Conservation (phyloP, 371 early-diverging fungal species). For the Mucor circinelloides region DNA sequence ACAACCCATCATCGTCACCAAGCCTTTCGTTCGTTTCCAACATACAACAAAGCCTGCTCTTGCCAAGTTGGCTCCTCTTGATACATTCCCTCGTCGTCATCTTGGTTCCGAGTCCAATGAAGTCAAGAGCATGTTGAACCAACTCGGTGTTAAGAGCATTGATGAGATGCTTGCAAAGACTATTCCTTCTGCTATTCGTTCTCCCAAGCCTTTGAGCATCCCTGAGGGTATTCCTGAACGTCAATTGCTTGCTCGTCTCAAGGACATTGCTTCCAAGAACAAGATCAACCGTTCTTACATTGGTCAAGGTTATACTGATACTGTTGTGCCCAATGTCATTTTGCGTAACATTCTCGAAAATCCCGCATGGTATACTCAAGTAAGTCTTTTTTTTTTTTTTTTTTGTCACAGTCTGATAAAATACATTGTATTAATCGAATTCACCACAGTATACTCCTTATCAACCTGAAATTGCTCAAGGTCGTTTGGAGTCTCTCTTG, state of each 20-base stretch:
- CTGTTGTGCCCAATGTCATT: slow-evolving; percentile 92
- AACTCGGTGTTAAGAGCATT: slow-evolving; percentile 74
- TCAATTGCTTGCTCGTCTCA: slow-evolving; percentile 80
- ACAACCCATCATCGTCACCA: slow-evolving; percentile 13
- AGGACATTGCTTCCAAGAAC: slow-evolving; percentile 86
- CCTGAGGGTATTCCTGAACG: slow-evolving; percentile 76
- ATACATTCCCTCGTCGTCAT: slow-evolving; percentile 86
- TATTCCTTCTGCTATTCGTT: slow-evolving; percentile 83
- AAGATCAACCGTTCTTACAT: slow-evolving; percentile 89
- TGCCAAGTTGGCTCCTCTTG: slow-evolving; percentile 59
- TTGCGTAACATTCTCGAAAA: slow-evolving; percentile 95
- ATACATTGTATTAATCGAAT: not conserved
- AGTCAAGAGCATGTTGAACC: slow-evolving; percentile 76
- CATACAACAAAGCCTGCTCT: slow-evolving; percentile 40
- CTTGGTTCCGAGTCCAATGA: slow-evolving; percentile 82
- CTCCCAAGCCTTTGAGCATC: slow-evolving; percentile 67
- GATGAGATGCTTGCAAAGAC: slow-evolving; percentile 83
- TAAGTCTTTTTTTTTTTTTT: no score
- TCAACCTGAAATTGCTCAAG: slow-evolving; percentile 98
- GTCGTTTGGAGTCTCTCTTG: slow-evolving; percentile 93
- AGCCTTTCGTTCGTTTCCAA: slow-evolving; percentile 32
- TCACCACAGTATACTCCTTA: slow-evolving; percentile 91
- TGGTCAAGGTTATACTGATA: slow-evolving; percentile 94
- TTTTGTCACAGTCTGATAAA: not conserved
- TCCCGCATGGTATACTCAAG: slow-evolving; percentile 97